Evolutionary conservation across 1,139 yeast species (phyloP), one percentile per base, ranked within the genome.

Genomic region (Komagataea norvegica): DNA sequence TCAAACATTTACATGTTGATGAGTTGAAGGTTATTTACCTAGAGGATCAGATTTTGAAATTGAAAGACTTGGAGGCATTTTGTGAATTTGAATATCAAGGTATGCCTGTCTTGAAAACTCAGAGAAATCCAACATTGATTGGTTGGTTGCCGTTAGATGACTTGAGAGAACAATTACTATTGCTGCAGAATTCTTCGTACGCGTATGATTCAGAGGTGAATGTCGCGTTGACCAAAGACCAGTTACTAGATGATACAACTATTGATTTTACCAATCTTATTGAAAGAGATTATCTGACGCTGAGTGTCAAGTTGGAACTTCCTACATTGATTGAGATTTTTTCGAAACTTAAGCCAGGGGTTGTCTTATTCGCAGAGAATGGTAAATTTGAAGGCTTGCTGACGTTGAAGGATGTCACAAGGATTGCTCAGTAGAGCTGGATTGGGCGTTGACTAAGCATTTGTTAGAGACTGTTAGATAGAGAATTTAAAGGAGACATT

Each of bases 111-210:
- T 51, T 70, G 19, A 47, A 52, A 23, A 52, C 59, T 16, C 42
- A 44, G 4, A 38, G 40, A 3, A 49, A 54, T n/a, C 54, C 59
- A 4, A 45, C 45, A 3, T 43, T 72, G 6, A 35, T 63, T 3
- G 78, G 77, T 1, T 67, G 64, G 56, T 51, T 72, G n/a, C 51
- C 67, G 2, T 41, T 62, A 9, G 52, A 52, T 21, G 70, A 67
- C 30, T 45, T 72, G 16, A 44, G 46, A 7, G 39, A 47, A 8
- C 66, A 67, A 16, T 34, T 65, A 13, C 27, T 40, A 9, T 17
- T 26, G 6, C 17, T 23, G 14, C 26, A 33, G 15, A 34, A 31
- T 5, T 40, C 38, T 5, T 30, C 42, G 8, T 25, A 31, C 2
- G 18, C 30, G 14, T 33, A 36, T 14, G 17, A 38, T 15, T 14